phyloP scores from a whole-genome alignment of 1,284 basidiomycete genomes.

The Tremellales sp. region DNA sequence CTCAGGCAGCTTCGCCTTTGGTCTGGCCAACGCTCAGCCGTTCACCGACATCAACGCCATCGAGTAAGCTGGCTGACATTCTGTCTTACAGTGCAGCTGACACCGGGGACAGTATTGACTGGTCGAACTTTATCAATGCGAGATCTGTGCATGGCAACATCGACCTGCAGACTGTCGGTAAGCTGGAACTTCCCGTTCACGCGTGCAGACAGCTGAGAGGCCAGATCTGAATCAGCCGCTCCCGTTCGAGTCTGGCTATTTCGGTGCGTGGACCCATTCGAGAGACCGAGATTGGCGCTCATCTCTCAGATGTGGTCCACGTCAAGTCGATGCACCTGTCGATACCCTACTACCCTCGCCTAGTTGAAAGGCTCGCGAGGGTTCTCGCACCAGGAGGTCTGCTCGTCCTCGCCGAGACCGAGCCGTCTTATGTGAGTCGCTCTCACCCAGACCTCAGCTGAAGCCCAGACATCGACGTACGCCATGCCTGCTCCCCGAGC shows the following conservation, averaged over 20 bases:
- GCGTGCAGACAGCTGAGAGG: background rate
- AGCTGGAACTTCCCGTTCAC: slow-evolving; percentile 1
- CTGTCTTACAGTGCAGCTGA: background rate
- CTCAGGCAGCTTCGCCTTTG: slow-evolving; percentile 30
- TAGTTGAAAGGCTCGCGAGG: slow-evolving; percentile 35
- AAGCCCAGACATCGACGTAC: background rate
- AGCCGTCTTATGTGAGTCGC: slow-evolving; percentile 35
- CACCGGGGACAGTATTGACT: slow-evolving; percentile 28
- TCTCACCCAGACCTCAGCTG: background rate
- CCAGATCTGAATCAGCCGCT: slow-evolving; percentile 28
- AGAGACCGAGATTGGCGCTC: background rate
- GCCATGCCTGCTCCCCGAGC: slow-evolving; percentile 1
- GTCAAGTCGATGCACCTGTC: slow-evolving; percentile 35
- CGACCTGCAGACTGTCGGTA: slow-evolving; percentile 37
- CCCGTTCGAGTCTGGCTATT: slow-evolving; percentile 22
- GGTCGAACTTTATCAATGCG: slow-evolving; percentile 16
- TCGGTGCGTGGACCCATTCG: slow-evolving; percentile 24
- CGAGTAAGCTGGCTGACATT: slow-evolving; percentile 23
- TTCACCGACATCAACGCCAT: slow-evolving; percentile 35
- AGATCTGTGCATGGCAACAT: slow-evolving; percentile 30
- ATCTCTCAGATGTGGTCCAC: slow-evolving; percentile 41
- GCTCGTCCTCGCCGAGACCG: slow-evolving; percentile 39
- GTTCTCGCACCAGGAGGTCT: slow-evolving; percentile 36
- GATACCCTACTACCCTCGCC: slow-evolving; percentile 27
- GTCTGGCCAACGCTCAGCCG: slow-evolving; percentile 25